Base-by-base conservation (phyloP, 345 rosid species). In the Camelina sativa region DNA sequence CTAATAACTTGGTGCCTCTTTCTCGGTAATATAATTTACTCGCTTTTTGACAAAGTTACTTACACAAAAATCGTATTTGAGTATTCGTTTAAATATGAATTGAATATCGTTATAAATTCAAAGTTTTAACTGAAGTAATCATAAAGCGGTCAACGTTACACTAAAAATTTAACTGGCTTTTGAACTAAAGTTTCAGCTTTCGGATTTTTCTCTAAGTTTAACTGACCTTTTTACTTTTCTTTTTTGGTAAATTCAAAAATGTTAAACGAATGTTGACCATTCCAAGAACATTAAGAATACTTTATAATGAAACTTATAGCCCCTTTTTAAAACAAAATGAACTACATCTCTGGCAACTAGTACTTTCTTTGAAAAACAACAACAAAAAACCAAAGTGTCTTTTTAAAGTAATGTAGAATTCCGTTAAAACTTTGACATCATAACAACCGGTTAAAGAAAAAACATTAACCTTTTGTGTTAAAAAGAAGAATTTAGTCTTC, bases 181-280 rank as follows among this genome's bases (percentile, higher is more conserved):
- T 44, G 52, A 56, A 62, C 23, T 47, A 62, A 76, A 68, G 59
- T 46, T 76, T 76, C 51, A 62, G 59, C 75, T 76, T 69, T 76
- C 48, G 79, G 58, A 69, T 62, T 57, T 62, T 76, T 61, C n/a
- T 62, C 17, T 51, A 75, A 43, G 22, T 43, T 61, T 60, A 75
- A 59, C 68, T 60, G 38, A 23, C 61, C 20, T 17, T 53, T 52
- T 16, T 52, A 25, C 28, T 25, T 60, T 68, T 53, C 11, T 12
- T 51, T 20, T 10, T 53, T 10, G 1, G 1, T 19, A 22, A 51
- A 20, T 4, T 50, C 10, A 20, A 19, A 73, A 9, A 30, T 8
- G n/a, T 37, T 32, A 37, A 52, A 52, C 50, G 62, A 50, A 54
- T 73, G 47, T 64, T 64, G 57, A 44, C 37, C 56, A 19, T n/a